A percentile compares a stretch with the other conserved stretches of the same genome.
phyloP scores from a whole-genome alignment of 1,284 basidiomycete species.

The Clitocybe nebularis region DNA sequence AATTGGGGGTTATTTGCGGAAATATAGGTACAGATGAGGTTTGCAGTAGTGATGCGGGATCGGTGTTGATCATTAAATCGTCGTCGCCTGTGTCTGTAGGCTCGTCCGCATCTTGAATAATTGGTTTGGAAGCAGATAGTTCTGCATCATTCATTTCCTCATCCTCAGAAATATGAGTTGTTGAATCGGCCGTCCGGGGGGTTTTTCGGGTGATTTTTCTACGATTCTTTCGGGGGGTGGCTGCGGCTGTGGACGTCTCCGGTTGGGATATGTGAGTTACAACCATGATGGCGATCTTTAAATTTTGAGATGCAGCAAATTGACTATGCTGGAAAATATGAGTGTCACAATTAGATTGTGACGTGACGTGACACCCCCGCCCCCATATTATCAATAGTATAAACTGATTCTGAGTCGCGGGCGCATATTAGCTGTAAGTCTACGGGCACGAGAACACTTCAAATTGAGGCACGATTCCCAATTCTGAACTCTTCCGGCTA shows the following conservation, averaged over 20 bases:
- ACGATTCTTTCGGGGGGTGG: constrained; percentile 47
- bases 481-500: too few species aligned
- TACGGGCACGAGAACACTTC: too few species aligned
- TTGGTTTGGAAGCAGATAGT: constrained; percentile 13
- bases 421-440: too few species aligned
- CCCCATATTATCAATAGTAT: too few species aligned
- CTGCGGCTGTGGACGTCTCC: constrained; percentile 24
- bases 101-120: constrained; percentile 10
- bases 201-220: constrained; percentile 51
- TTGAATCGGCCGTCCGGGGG: constrained; percentile 17
- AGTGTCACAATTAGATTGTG: too few species aligned
- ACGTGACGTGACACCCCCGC: too few species aligned
- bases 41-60: constrained; percentile 36
- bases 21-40: constrained; percentile 57
- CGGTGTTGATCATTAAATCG: constrained; percentile 59
- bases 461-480: too few species aligned
- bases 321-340: too few species aligned
- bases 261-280: constrained; percentile 40
- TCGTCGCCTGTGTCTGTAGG: constrained; percentile 40
- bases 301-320: neutral
- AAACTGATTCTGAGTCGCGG: too few species aligned
- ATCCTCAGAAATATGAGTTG: constrained; percentile 24
- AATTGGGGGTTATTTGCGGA: constrained; percentile 57
- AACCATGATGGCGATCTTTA: constrained; percentile 41
- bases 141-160: constrained; percentile 32